Conservation (phyloP, 139 green algal genomes). For the Klebsormidium nitens region DNA sequence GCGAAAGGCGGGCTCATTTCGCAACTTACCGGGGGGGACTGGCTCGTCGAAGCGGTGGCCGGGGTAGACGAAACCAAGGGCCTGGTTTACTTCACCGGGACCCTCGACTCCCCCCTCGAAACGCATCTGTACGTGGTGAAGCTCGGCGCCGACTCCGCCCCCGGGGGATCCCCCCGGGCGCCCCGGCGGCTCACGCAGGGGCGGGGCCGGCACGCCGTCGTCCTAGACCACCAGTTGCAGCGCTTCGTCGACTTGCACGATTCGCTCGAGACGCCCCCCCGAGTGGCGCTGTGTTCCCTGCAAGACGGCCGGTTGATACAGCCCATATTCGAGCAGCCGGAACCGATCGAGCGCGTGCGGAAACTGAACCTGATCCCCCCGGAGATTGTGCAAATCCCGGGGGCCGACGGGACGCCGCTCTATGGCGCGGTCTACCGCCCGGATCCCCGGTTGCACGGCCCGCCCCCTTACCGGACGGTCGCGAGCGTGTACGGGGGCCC, state of each 20-base stretch:
- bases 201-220: slow-evolving; percentile 37
- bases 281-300: slow-evolving; percentile 31
- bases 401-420: no score
- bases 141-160: slow-evolving; percentile 2
- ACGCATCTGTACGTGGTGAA: slow-evolving; percentile 42
- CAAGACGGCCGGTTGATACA: slow-evolving; percentile 18
- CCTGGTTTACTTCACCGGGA: slow-evolving; percentile 46
- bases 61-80: slow-evolving; percentile 39
- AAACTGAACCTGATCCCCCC: slow-evolving; percentile 24
- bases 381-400: slow-evolving; percentile 16
- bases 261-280: slow-evolving; percentile 22
- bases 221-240: slow-evolving; percentile 38
- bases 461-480: slow-evolving; percentile 35
- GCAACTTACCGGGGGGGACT: slow-evolving; percentile 39
- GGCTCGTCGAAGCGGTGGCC: slow-evolving; percentile 42
- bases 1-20: slow-evolving; percentile 12
- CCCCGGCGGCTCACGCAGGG: slow-evolving; percentile 26
- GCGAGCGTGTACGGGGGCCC: slow-evolving; percentile 50
- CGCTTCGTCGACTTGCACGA: slow-evolving; percentile 43
- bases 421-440: slow-evolving; percentile 36
- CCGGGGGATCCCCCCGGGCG: not conserved
- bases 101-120: slow-evolving; percentile 31
- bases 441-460: slow-evolving; percentile 25
- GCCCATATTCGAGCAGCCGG: slow-evolving; percentile 30
- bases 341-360: slow-evolving; percentile 17